These are phyloP conservation scores for Papiliotrema flavescens DNA, from an alignment of 1,284 basidiomycete species.

Conservation along the genomic window DNA sequence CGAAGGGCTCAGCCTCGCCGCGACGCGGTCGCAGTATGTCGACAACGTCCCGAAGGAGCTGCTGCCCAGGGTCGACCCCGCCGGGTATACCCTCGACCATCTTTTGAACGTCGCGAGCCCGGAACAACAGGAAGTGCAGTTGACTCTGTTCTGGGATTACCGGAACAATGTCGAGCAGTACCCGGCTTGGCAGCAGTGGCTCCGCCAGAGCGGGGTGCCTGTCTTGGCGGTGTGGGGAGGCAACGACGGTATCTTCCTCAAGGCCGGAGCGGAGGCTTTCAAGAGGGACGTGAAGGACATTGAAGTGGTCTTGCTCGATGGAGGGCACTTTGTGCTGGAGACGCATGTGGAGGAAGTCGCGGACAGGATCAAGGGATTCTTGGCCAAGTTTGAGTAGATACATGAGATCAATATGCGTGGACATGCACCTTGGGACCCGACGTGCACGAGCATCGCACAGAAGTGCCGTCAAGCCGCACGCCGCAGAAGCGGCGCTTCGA, in stretches of 20 bases:
- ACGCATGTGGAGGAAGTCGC: conserved; percentile 38
- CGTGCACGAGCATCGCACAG: no score
- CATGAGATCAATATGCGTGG: no score
- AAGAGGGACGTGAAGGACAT: conserved; percentile 49
- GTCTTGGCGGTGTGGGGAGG: conserved; percentile 55
- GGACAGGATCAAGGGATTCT: conserved; percentile 16
- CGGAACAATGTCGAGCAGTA: conserved; percentile 52
- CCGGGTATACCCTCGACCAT: conserved; percentile 50
- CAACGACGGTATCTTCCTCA: conserved; percentile 53
- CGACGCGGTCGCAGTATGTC: conserved; percentile 17
- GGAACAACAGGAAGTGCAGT: conserved; percentile 50
- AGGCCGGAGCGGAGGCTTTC: conserved; percentile 53
- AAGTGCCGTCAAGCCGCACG: no score
- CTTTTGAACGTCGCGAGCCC: conserved; percentile 44
- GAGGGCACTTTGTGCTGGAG: conserved; percentile 55
- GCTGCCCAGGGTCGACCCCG: conserved; percentile 13
- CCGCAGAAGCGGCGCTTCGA: no score
- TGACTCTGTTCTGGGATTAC: conserved; percentile 54
- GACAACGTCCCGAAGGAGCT: conserved; percentile 12
- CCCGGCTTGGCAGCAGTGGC: conserved; percentile 53
- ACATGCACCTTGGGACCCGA: not conserved
- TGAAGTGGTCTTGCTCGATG: conserved; percentile 51
- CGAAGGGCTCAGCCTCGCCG: conserved; percentile 5
- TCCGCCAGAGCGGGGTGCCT: conserved; percentile 49
- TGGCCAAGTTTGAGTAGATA: conserved; percentile 5